Percentiles rank a stretch among this genome's conserved stretches.
These are phyloP conservation scores for Populus deltoides DNA, from an alignment of 345 rosid species.

Conservation along the genomic window DNA sequence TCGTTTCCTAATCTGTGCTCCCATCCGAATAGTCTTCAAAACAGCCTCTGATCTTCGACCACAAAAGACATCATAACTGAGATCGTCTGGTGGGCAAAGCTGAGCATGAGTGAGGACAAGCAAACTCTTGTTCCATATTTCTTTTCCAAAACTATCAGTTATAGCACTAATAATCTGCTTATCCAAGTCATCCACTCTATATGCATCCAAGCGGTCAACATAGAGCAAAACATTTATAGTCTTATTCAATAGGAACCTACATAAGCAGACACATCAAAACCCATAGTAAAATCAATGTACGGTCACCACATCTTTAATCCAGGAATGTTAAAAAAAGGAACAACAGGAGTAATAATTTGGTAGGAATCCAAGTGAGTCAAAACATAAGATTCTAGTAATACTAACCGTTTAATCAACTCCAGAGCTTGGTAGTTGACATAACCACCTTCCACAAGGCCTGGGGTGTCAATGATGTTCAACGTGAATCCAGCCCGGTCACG, in stretches of 20 bases:
- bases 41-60: constrained; percentile 73
- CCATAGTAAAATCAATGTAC: background rate
- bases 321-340: background rate
- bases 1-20: constrained; percentile 52
- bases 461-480: constrained; percentile 72
- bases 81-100: constrained; percentile 74
- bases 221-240: constrained; percentile 69
- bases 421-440: constrained; percentile 73
- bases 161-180: constrained; percentile 70
- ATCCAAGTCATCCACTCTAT: constrained; percentile 82
- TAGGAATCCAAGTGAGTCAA: background rate
- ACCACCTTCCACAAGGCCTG: constrained; percentile 85
- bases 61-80: constrained; percentile 57
- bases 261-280: constrained; percentile 2
- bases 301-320: background rate
- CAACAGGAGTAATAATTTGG: background rate
- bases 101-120: constrained; percentile 88
- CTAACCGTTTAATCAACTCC: constrained; percentile 68
- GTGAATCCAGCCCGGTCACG: constrained; percentile 73
- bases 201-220: constrained; percentile 79
- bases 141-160: constrained; percentile 69
- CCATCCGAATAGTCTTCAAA: constrained; percentile 49
- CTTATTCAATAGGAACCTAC: constrained; percentile 71
- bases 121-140: constrained; percentile 70
- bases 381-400: constrained; percentile 1